Base-by-base conservation (phyloP, 2,329 filamentous ascomycete species). In the Chaetomium olivaceum region DNA sequence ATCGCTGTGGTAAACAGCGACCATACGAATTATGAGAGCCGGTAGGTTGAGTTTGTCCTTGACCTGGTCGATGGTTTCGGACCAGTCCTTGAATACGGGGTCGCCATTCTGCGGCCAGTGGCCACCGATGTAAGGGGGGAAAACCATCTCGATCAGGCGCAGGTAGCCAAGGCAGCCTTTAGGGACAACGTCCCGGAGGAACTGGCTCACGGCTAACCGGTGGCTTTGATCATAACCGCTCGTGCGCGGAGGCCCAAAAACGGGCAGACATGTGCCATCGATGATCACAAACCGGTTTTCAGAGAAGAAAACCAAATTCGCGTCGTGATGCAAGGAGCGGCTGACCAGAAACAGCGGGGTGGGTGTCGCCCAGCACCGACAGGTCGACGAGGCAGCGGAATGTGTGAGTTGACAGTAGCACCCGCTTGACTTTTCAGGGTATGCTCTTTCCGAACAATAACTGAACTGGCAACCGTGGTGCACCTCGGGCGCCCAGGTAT, bases 321-420 rank as follows among this genome's bases (percentile, higher is more conserved):
- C 61, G 23, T 70, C 67, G 3, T 66, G 23, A 31, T 46, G 43
- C 7, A 69, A 50, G 1, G 21, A 7, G 14, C 43, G 58, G 33
- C 65, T 66, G 48, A 67, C 39, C 5, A 70, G 67, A 21, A 70
- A 70, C 39, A 69, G 25, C 2, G 48, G 59, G 1, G 54, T 43
- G 2, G 67, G 69, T 5, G 67, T n/a, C 43, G 48, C 43, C 65
- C 67, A 70, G 59, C 69, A 70, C 14, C 48, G 23, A 48, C 69
- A 69, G 12, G 50, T 58, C 1, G 67, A 62, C 25, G 65, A 70
- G 27, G 57, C 64, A 11, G 67, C 63, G 16, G 65, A 29, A 33
- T 70, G 67, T 1, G 23, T 5, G 11, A 39, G 4, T 11, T 59
- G 14, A 27, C 69, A 70, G 52, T 68, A 70, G 25, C 65, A 68